phyloP scores from a whole-genome alignment of 148 eudicot genomes.

The Simmondsia chinensis region DNA sequence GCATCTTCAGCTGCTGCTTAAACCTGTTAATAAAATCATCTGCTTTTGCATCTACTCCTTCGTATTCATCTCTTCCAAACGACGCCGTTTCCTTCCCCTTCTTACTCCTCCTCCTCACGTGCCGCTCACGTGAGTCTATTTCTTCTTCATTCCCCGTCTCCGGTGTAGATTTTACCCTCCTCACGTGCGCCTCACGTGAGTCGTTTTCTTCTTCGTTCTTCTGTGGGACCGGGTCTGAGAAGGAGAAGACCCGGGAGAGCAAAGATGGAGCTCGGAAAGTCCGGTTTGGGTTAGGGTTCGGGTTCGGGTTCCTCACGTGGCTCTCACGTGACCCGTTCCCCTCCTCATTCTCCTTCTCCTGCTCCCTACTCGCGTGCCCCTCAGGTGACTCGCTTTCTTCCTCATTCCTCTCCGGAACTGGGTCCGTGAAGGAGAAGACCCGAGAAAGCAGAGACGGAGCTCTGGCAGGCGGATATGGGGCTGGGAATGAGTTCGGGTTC shows the following conservation, averaged over 20 bases:
- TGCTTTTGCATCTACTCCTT: constrained; percentile 56
- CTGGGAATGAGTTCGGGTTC: neutral
- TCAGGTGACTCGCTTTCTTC: neutral
- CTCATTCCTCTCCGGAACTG: neutral
- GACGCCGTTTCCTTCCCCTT: constrained; percentile 8
- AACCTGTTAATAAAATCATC: constrained; percentile 67
- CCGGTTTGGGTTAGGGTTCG: neutral
- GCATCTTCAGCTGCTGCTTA: constrained; percentile 69
- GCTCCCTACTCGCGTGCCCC: constrained; percentile 19
- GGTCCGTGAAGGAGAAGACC: neutral
- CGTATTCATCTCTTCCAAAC: constrained; percentile 21
- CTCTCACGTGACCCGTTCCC: too few species aligned
- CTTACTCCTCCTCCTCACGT: constrained; percentile 11
- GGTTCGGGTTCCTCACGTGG: neutral
- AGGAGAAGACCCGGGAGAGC: constrained; percentile 1
- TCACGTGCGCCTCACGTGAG: constrained; percentile 12
- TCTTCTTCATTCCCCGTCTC: constrained; percentile 19
- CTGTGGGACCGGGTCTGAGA: neutral
- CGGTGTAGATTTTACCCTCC: too few species aligned
- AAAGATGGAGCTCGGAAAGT: neutral
- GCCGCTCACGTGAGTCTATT: too few species aligned
- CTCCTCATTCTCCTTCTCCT: neutral
- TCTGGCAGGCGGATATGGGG: neutral
- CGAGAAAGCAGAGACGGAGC: constrained; percentile 1
- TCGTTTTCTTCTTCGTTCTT: neutral